Conservation (phyloP, 2,329 filamentous ascomycete genomes). For the Atkinsonella texensis region DNA sequence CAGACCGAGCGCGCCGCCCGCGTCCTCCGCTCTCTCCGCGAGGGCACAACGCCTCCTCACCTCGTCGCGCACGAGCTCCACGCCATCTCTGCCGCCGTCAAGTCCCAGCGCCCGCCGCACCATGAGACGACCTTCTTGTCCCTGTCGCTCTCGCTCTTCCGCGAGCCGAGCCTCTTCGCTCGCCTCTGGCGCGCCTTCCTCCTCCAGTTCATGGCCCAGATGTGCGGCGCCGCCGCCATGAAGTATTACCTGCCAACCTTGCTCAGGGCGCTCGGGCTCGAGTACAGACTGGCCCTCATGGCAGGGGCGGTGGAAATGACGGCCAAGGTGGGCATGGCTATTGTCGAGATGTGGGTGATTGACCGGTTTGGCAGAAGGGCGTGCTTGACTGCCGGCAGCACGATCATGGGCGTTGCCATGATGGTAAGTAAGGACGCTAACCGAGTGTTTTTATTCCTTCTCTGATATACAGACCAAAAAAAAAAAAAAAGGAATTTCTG, state of each 20-base stretch:
- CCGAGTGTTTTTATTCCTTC: not conserved
- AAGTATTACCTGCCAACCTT: conserved; percentile 48
- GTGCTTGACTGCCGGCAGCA: conserved; percentile 36
- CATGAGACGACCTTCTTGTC: conserved; percentile 8
- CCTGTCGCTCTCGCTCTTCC: conserved; percentile 31
- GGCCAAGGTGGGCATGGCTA: conserved; percentile 42
- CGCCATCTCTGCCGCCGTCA: conserved; percentile 33
- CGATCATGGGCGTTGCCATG: conserved; percentile 41
- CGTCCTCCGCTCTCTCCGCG: conserved; percentile 36
- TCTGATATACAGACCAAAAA: not conserved
- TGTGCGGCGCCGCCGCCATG: conserved; percentile 48
- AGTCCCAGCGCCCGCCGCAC: conserved; percentile 21
- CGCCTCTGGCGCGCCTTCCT: conserved; percentile 44
- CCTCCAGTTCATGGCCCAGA: conserved; percentile 47
- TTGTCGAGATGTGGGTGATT: conserved; percentile 45
- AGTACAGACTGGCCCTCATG: conserved; percentile 35
- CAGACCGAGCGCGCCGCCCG: conserved; percentile 28
- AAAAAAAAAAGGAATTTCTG: not conserved
- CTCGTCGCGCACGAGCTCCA: conserved; percentile 30
- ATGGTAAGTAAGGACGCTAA: conserved; percentile 32
- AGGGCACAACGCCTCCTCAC: conserved; percentile 24
- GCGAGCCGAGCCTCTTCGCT: conserved; percentile 32
- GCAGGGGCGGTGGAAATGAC: conserved; percentile 45
- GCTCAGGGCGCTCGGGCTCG: conserved; percentile 37
- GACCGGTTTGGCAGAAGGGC: conserved; percentile 37